Percentiles rank a stretch among this genome's conserved stretches.
phyloP scores from a whole-genome alignment of 1,284 basidiomycete genomes.

The Ustilago tritici region DNA sequence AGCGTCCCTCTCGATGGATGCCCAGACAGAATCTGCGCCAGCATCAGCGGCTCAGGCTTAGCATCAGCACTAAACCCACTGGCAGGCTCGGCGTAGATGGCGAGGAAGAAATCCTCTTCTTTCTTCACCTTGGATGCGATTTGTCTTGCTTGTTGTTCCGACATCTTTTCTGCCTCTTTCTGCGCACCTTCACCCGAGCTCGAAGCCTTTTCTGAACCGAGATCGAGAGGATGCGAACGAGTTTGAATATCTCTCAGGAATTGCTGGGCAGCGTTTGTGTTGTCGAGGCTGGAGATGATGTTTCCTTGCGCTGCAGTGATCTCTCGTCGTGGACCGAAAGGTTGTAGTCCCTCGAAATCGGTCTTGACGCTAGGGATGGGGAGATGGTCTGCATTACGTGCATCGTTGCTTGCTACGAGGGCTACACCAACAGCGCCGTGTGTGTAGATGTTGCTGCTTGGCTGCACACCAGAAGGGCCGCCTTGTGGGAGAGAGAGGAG shows the following conservation, averaged over 20 bases:
- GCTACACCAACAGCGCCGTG: conserved; percentile 82
- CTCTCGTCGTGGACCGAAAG: conserved; percentile 74
- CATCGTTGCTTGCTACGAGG: conserved; percentile 69
- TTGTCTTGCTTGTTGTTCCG: conserved; percentile 36
- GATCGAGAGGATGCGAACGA: conserved; percentile 35
- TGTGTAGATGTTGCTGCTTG: conserved; percentile 72
- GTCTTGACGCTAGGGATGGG: conserved; percentile 68
- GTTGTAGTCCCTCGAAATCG: conserved; percentile 74
- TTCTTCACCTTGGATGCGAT: conserved; percentile 71
- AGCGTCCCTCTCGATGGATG: conserved; percentile 83
- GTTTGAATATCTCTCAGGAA: conserved; percentile 76
- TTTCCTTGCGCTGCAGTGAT: conserved; percentile 83
- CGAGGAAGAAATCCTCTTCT: conserved; percentile 79
- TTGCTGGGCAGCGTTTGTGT: conserved; percentile 78
- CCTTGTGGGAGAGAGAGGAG: conserved; percentile 72
- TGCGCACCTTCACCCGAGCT: conserved; percentile 30
- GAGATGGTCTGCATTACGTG: conserved; percentile 20
- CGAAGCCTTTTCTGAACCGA: conserved; percentile 3
- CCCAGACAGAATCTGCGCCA: conserved; percentile 76
- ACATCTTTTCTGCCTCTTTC: conserved; percentile 38
- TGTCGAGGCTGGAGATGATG: conserved; percentile 77
- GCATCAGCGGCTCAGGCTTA: conserved; percentile 23
- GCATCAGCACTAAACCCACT: background rate
- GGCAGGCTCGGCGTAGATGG: conserved; percentile 60
- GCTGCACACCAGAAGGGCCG: conserved; percentile 2